These are phyloP conservation scores for Phytopythium chamaehyphon DNA, from an alignment of 352 stramenopile genomes.

Conservation along the genomic window DNA sequence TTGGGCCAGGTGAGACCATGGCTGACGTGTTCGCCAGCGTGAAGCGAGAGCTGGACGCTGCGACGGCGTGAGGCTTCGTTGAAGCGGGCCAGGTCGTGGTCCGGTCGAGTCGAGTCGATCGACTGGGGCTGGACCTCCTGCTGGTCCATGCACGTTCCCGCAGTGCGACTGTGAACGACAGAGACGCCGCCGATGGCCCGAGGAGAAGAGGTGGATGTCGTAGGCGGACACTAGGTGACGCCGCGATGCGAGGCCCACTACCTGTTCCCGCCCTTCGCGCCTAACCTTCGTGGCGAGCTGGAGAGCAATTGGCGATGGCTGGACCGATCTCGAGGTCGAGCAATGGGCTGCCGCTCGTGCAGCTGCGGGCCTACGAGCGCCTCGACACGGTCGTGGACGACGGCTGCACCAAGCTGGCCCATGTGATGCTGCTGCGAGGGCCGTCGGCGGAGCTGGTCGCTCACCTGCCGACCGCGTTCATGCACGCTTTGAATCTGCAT, in stretches of 20 bases:
- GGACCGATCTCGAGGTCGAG: conserved; percentile 1
- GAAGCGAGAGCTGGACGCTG: too few species aligned
- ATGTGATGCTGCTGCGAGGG: conserved; percentile 21
- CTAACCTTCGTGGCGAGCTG: too few species aligned
- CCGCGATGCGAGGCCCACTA: too few species aligned
- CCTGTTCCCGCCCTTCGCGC: too few species aligned
- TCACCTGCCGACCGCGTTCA: conserved; percentile 19
- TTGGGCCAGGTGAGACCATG: too few species aligned
- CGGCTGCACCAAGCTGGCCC: conserved; percentile 24
- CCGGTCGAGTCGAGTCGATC: too few species aligned
- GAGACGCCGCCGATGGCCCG: conserved; percentile 3
- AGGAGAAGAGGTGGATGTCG: too few species aligned
- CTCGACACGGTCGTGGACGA: conserved; percentile 16
- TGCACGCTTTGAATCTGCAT: conserved; percentile 37
- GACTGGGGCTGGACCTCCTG: conserved; percentile 12
- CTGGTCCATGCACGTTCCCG: conserved; percentile 13
- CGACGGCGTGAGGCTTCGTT: too few species aligned
- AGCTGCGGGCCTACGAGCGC: conserved; percentile 30
- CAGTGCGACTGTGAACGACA: conserved; percentile 4
- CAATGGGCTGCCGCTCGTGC: conserved; percentile 14
- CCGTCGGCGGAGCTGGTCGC: conserved; percentile 12
- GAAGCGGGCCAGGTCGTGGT: too few species aligned
- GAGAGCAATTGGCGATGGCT: conserved; percentile 13
- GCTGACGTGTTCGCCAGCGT: too few species aligned
- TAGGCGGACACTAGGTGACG: too few species aligned